Evolutionary conservation across 2,329 filamentous ascomycete genomes (phyloP).

Genomic region (Aspergillus latus): DNA sequence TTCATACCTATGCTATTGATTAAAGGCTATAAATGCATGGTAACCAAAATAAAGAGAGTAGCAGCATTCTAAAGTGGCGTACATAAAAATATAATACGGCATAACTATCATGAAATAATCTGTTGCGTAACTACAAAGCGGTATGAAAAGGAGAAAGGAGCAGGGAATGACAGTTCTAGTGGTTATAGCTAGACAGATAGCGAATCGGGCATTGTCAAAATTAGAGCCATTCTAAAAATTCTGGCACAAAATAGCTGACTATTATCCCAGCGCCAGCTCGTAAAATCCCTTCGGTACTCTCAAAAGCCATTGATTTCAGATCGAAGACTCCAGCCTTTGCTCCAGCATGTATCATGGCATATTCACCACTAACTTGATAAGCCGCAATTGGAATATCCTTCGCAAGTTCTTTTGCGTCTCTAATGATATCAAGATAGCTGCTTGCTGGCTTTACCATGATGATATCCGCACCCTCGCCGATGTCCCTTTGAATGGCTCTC

Average conservation of each 20-base stretch:
- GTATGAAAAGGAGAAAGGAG: too few species aligned
- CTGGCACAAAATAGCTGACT: conserved; percentile 90
- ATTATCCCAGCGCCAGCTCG: conserved; percentile 91
- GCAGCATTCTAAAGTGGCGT: too few species aligned
- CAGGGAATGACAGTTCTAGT: background rate
- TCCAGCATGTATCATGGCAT: conserved; percentile 93
- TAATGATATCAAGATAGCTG: conserved; percentile 96
- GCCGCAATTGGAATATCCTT: conserved; percentile 89
- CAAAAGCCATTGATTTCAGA: conserved; percentile 89
- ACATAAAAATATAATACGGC: too few species aligned
- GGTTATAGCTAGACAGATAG: background rate
- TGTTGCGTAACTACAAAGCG: too few species aligned
- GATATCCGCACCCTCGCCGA: conserved; percentile 90
- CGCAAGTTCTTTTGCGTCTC: conserved; percentile 91
- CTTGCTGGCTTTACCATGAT: conserved; percentile 99
- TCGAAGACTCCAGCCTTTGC: conserved; percentile 97
- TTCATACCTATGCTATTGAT: too few species aligned
- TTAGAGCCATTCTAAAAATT: conserved; percentile 63
- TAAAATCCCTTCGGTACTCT: conserved; percentile 89
- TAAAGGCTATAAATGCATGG: too few species aligned
- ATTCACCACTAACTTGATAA: conserved; percentile 97
- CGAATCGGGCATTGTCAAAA: background rate
- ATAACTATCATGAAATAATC: too few species aligned
- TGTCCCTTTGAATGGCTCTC: conserved; percentile 84
- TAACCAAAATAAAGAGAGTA: too few species aligned